Percentiles rank a stretch among this genome's conserved stretches.
These are phyloP conservation scores for Aspergillus ibericus DNA, from an alignment of 2,329 filamentous ascomycete species.

Conservation along the genomic window DNA sequence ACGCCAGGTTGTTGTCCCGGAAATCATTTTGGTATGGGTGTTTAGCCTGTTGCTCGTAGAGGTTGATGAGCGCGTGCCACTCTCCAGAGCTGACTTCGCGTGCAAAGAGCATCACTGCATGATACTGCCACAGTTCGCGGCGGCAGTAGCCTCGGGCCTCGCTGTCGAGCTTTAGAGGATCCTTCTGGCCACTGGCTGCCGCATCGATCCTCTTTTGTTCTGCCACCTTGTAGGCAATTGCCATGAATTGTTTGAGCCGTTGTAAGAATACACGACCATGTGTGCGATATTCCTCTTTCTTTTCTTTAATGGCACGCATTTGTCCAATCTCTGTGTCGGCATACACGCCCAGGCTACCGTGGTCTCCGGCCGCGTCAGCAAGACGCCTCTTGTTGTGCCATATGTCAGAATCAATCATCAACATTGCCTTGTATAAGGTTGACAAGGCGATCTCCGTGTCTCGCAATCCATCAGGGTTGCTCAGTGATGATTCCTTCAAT, in stretches of 20 bases:
- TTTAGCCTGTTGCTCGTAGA: conserved; percentile 76
- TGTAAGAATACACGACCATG: conserved; percentile 76
- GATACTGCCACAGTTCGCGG: conserved; percentile 80
- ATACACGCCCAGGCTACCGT: conserved; percentile 55
- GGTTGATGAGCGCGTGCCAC: conserved; percentile 76
- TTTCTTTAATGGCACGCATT: conserved; percentile 93
- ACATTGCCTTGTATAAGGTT: conserved; percentile 85
- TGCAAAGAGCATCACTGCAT: conserved; percentile 81
- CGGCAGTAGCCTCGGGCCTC: conserved; percentile 70
- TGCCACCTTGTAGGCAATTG: conserved; percentile 73
- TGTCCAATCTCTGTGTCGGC: conserved; percentile 73
- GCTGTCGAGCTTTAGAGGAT: conserved; percentile 64
- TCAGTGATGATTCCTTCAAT: conserved; percentile 71
- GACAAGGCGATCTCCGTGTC: conserved; percentile 77
- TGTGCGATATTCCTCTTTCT: conserved; percentile 81
- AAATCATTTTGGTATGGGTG: conserved; percentile 81
- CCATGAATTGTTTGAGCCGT: conserved; percentile 78
- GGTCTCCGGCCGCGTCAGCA: conserved; percentile 43
- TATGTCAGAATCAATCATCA: conserved; percentile 84
- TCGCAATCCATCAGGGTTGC: conserved; percentile 67
- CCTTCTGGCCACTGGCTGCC: conserved; percentile 45
- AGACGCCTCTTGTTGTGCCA: conserved; percentile 55
- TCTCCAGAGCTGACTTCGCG: conserved; percentile 78
- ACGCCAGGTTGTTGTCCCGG: conserved; percentile 70
- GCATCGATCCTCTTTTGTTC: conserved; percentile 68